Percentiles rank a stretch among this genome's conserved stretches.
These are phyloP conservation scores for Backusella australiensis DNA, from an alignment of 192 early-diverging fungal genomes.

Conservation along the genomic window DNA sequence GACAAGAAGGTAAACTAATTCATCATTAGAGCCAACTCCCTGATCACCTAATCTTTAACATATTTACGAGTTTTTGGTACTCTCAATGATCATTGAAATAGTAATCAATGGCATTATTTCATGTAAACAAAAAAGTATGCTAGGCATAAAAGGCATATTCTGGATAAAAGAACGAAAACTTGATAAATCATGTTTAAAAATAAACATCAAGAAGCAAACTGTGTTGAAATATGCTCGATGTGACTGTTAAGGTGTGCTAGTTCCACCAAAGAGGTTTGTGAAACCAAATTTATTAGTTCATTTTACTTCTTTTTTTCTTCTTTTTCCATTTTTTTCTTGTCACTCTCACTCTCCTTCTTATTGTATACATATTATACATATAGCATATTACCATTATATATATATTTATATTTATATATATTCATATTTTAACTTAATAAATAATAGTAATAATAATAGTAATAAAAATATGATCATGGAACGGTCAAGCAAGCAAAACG, in stretches of 20 bases:
- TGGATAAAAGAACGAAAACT: not conserved
- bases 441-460: not conserved
- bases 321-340: not conserved
- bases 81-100: not conserved
- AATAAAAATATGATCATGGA: not conserved
- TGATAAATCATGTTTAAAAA: not conserved
- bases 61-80: not conserved
- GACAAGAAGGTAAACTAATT: not conserved
- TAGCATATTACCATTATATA: not conserved
- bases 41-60: too few species aligned
- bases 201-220: not conserved
- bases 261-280: not conserved
- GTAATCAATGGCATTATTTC: too few species aligned
- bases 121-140: not conserved
- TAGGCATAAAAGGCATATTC: too few species aligned
- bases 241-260: not conserved
- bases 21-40: not conserved
- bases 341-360: not conserved
- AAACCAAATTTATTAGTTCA: not conserved
- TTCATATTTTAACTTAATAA: not conserved
- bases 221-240: too few species aligned
- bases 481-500: not conserved
- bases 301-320: not conserved
- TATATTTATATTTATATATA: not conserved
- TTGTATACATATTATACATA: conserved; percentile 1